A percentile compares a stretch with the other conserved stretches of the same genome.
These are phyloP conservation scores for Pichia sp. DNA, from an alignment of 1,139 yeast genomes.

Conservation along the genomic window DNA sequence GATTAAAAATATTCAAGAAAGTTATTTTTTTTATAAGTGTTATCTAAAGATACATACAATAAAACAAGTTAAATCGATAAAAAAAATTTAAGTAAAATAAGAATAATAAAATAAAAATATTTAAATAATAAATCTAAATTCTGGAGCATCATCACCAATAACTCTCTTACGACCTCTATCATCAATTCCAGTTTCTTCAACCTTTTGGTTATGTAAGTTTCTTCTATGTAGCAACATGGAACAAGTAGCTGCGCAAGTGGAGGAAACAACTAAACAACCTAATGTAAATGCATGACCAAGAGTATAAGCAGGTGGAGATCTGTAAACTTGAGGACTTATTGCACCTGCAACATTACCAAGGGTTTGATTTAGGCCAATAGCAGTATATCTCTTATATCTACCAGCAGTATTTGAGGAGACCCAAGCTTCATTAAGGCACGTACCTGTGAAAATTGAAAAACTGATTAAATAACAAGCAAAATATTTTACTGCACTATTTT, in stretches of 20 bases:
- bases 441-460: constrained; percentile 10
- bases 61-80: background rate
- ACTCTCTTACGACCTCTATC: constrained; percentile 6
- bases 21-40: too few relatives aligned
- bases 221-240: constrained; percentile 6
- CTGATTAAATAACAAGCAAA: constrained; percentile 10
- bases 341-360: constrained; percentile 11
- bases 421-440: constrained; percentile 13
- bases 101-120: too few relatives aligned
- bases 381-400: constrained; percentile 9
- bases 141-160: constrained; percentile 10
- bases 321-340: constrained; percentile 11
- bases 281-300: constrained; percentile 11
- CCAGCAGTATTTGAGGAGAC: constrained; percentile 8
- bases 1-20: too few relatives aligned
- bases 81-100: background rate
- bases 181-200: constrained; percentile 9
- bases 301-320: constrained; percentile 6
- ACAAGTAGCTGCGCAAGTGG: constrained; percentile 1
- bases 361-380: constrained; percentile 9
- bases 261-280: constrained; percentile 8
- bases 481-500: constrained; percentile 8
- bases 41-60: background rate
- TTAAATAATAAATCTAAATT: constrained; percentile 7
- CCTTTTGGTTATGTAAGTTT: constrained; percentile 5